Percentiles rank a stretch among this genome's conserved stretches.
phyloP scores from a whole-genome alignment of 2,329 filamentous ascomycete species.

The Sclerotinia minor region DNA sequence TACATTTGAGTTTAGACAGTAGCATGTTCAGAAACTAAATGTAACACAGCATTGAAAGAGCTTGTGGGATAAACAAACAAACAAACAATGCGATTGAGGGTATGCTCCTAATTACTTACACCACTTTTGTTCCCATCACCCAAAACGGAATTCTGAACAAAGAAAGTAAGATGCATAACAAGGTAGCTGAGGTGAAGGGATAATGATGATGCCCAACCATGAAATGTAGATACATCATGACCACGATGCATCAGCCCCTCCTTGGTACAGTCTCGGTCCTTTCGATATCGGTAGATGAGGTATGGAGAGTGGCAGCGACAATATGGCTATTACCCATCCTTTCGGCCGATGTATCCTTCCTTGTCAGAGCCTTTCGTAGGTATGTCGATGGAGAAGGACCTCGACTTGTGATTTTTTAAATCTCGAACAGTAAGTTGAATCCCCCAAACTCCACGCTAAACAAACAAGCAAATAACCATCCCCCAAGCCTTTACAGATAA shows the following conservation, averaged over 20 bases:
- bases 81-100: conserved; percentile 14
- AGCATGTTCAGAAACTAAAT: conserved; percentile 6
- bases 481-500: conserved; percentile 63
- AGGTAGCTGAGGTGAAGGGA: conserved; percentile 24
- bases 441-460: conserved; percentile 42
- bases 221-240: neutral
- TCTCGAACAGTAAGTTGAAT: conserved; percentile 29
- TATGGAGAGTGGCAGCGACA: conserved; percentile 22
- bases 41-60: conserved; percentile 8
- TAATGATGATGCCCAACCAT: neutral
- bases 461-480: conserved; percentile 31
- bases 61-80: neutral
- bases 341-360: conserved; percentile 19
- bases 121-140: neutral
- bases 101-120: neutral
- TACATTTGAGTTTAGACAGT: no score
- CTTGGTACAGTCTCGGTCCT: conserved; percentile 16
- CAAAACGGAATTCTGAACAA: conserved; percentile 19
- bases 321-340: conserved; percentile 25
- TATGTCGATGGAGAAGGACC: conserved; percentile 25
- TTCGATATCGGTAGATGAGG: conserved; percentile 22
- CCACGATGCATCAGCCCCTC: conserved; percentile 17
- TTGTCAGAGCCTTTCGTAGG: conserved; percentile 21
- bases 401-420: conserved; percentile 20
- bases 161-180: conserved; percentile 24